These are phyloP conservation scores for Fusarium sp. DNA, from an alignment of 2,329 filamentous ascomycete species.

Conservation along the genomic window DNA sequence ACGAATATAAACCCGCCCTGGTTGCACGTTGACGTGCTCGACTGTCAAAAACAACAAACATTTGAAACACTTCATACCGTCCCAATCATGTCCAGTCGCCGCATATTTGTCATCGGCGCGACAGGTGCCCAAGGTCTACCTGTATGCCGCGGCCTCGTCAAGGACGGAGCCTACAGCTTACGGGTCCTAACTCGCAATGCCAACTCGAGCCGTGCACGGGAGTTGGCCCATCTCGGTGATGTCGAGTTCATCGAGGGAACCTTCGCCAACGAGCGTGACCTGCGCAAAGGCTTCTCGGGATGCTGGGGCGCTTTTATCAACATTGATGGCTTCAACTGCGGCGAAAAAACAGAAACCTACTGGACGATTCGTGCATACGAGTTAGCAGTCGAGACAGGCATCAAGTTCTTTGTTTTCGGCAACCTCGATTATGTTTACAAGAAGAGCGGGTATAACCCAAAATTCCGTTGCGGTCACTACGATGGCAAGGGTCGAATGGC, in stretches of 20 bases:
- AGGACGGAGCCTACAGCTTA: slow-evolving; percentile 12
- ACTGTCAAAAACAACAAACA: no score
- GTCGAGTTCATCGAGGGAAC: slow-evolving; percentile 7
- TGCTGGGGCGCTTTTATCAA: slow-evolving; percentile 28
- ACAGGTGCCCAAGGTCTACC: slow-evolving; percentile 31
- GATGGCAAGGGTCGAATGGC: slow-evolving; percentile 58
- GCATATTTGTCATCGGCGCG: slow-evolving; percentile 23
- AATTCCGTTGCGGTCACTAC: slow-evolving; percentile 65
- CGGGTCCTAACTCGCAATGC: slow-evolving; percentile 24
- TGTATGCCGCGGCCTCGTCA: slow-evolving; percentile 14
- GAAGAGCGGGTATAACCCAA: slow-evolving; percentile 62
- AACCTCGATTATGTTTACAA: slow-evolving; percentile 66
- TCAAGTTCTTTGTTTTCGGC: slow-evolving; percentile 63
- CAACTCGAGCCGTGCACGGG: neutral
- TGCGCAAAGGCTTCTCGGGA: slow-evolving; percentile 5
- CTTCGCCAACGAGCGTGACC: slow-evolving; percentile 17
- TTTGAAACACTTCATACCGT: neutral
- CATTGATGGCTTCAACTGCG: slow-evolving; percentile 25
- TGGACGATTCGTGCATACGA: slow-evolving; percentile 63
- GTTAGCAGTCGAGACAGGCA: slow-evolving; percentile 59
- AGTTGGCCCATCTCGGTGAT: neutral
- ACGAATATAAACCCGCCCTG: no score
- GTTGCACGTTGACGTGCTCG: no score
- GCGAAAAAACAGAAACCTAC: slow-evolving; percentile 66
- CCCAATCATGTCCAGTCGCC: neutral